These are phyloP conservation scores for Lipomyces lipofer DNA, from an alignment of 805 yeast species.

Conservation along the genomic window DNA sequence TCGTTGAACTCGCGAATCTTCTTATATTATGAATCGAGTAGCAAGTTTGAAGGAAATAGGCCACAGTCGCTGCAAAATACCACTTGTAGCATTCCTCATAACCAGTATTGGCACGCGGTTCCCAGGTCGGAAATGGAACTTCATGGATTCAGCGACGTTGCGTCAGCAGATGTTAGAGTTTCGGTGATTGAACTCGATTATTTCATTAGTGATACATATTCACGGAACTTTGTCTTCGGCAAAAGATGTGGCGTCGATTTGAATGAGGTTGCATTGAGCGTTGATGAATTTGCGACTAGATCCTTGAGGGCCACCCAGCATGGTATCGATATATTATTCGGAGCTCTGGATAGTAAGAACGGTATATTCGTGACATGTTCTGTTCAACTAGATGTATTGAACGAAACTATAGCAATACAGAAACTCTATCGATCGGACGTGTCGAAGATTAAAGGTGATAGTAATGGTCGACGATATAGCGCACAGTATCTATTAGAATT, in stretches of 20 bases:
- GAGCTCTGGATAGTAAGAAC: conserved; percentile 10
- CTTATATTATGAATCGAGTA: background rate
- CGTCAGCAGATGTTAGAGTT: background rate
- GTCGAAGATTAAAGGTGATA: conserved; percentile 3
- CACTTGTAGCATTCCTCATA: background rate
- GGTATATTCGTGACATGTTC: conserved; percentile 10
- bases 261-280: background rate
- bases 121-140: conserved; percentile 9
- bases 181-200: conserved; percentile 23
- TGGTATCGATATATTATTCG: conserved; percentile 18
- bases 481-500: conserved; percentile 9
- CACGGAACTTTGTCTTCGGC: conserved; percentile 1
- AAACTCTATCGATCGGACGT: conserved; percentile 15
- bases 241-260: background rate
- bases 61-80: no score
- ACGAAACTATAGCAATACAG: conserved; percentile 2
- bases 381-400: conserved; percentile 9
- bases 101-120: conserved; percentile 15
- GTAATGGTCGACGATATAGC: background rate
- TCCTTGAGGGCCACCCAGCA: conserved; percentile 3
- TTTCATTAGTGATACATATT: conserved; percentile 10
- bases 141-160: background rate
- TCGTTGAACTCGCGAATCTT: conserved; percentile 20
- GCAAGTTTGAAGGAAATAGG: no score
- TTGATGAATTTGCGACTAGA: conserved; percentile 18